Evolutionary conservation across 768 basidiomycete species (phyloP), one percentile per base, ranked within the genome.

Genomic region (Pulveroboletus frians): DNA sequence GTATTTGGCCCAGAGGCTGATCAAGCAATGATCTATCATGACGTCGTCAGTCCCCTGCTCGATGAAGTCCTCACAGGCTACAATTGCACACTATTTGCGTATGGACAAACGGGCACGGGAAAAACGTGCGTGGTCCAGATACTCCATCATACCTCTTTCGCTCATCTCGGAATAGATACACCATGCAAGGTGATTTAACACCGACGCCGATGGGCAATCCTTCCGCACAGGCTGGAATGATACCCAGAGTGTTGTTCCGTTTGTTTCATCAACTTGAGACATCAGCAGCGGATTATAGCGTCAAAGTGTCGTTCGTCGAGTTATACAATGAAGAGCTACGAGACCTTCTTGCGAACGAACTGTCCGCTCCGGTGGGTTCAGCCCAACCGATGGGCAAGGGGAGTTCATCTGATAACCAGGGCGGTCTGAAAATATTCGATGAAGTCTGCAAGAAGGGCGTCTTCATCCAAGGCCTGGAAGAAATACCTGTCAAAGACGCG

Each of bases 241-340:
- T 98, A 54, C 96, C 96, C 9, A 85, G 96, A 32, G 89, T 83
- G 4, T 77, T 99, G 4, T 92, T 95, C 65, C 85, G 87, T 20
- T 79, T 98, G 2, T 99, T 98, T 64, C 81, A 89, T 50, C 80
- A 88, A 47, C 82, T 99, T 9, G 92, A 95, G 59, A 76, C 79
- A 9, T 78, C 79, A 0, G 77, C 76, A 18, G 64, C 80, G 15
- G 96, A 99, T 60, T 98, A 84, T 63, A 87, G 89, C 60, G 93
- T 99, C 63, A 92, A 90, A 62, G 79, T 95, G 46, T 95, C 93
- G 0, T 98, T 84, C 66, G 76, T 99, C 46, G 96, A 99, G 65
- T 76, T 99, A 18, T 99, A 98, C 69, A 99, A 99, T 64, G 96
- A 99, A 72, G 96, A 98, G 63, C 80, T 99, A 6, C 87, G 96